Evolutionary conservation across 2,329 filamentous ascomycete species (phyloP).

Genomic region (Graphilbum fragrans): DNA sequence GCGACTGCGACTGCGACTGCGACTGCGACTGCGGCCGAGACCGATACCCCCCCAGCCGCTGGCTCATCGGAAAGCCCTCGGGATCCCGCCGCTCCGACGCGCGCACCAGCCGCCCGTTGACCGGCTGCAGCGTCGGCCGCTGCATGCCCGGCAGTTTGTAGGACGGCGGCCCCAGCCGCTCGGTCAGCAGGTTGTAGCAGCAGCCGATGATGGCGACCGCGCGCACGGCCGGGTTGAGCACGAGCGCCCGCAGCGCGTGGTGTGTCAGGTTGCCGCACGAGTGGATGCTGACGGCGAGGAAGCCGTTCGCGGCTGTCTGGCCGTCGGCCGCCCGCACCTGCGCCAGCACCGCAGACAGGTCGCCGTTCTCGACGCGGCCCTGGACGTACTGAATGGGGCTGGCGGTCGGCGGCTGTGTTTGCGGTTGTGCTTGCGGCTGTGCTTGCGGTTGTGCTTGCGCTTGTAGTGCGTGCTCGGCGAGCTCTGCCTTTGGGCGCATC

Average conservation of each 20-base stretch:
- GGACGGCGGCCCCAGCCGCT: slow-evolving; percentile 74
- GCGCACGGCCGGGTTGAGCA: slow-evolving; percentile 71
- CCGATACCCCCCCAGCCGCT: slow-evolving; percentile 45
- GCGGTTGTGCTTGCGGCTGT: slow-evolving; percentile 59
- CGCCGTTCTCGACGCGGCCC: slow-evolving; percentile 60
- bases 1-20: slow-evolving; percentile 42
- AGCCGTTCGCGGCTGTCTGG: slow-evolving; percentile 20
- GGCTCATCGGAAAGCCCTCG: slow-evolving; percentile 88
- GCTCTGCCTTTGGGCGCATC: slow-evolving; percentile 6
- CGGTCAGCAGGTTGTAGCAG: slow-evolving; percentile 94
- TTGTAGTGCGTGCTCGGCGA: background rate
- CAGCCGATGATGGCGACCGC: slow-evolving; percentile 95
- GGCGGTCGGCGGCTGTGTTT: slow-evolving; percentile 49
- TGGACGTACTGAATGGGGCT: slow-evolving; percentile 69
- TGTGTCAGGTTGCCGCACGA: slow-evolving; percentile 97
- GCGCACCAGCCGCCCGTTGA: slow-evolving; percentile 55
- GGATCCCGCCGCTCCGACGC: slow-evolving; percentile 69
- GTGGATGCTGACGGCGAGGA: slow-evolving; percentile 91
- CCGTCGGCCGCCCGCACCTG: slow-evolving; percentile 29
- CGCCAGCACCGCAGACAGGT: slow-evolving; percentile 54
- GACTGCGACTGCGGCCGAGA: slow-evolving; percentile 36
- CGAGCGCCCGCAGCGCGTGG: slow-evolving; percentile 76
- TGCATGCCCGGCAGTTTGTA: slow-evolving; percentile 66
- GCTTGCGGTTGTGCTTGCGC: slow-evolving; percentile 24
- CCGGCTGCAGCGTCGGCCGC: slow-evolving; percentile 53